Conservation (phyloP, 345 rosid species). For the Salix suchowensis region DNA sequence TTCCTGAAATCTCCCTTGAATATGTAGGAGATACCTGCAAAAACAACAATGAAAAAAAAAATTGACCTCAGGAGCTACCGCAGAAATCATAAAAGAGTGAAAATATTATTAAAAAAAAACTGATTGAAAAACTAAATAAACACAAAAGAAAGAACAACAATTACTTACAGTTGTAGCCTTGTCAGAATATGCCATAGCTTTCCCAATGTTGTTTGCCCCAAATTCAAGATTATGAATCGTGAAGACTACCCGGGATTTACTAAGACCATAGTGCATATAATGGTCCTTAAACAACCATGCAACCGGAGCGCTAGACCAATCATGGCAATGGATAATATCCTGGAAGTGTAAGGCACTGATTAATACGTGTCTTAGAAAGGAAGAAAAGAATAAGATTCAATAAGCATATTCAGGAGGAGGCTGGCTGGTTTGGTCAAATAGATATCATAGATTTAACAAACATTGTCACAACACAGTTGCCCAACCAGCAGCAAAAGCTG, state of each 20-base stretch:
- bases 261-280: conserved; percentile 70
- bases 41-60: conserved; percentile 2
- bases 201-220: conserved; percentile 60
- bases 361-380: background rate
- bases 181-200: conserved; percentile 78
- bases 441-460: too few species aligned
- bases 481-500: conserved; percentile 1
- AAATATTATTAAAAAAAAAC: background rate
- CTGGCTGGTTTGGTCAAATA: too few species aligned
- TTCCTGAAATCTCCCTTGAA: conserved; percentile 80
- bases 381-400: background rate
- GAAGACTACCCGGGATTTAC: conserved; percentile 76
- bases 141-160: background rate
- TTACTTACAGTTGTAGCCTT: conserved; percentile 80
- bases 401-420: too few species aligned
- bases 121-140: background rate
- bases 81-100: background rate
- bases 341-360: conserved; percentile 27
- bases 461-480: background rate
- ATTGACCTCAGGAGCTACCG: background rate
- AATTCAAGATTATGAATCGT: conserved; percentile 93
- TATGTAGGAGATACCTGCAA: conserved; percentile 77
- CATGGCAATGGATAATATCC: conserved; percentile 98
- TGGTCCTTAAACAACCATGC: conserved; percentile 82
- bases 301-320: conserved; percentile 95